Base-by-base conservation (phyloP, 129 eudicot genomes). In the Chrysanthemum lavandulifolium region DNA sequence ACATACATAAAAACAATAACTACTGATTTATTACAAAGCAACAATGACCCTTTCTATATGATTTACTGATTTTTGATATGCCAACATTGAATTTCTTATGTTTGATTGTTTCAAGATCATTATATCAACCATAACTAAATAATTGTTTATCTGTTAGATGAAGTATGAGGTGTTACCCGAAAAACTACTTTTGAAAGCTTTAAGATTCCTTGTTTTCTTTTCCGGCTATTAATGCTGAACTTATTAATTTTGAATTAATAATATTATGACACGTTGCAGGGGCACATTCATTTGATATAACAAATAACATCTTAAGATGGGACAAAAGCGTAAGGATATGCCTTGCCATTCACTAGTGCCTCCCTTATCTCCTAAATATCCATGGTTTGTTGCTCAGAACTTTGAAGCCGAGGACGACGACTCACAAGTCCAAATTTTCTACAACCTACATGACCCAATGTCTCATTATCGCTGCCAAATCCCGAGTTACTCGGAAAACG, bases 351-450 rank as follows among this genome's bases (percentile, higher is more conserved):
- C 56, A 2, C 40, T 36, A 53, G 19, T 53, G 58, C 58, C 58
- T 13, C 58, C 58, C 58, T 53, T 53, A 53, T 53, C 58, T 53
- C 58, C 58, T 12, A 53, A 53, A 12, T 5, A 14, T 53, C 16
- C 19, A 14, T 53, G 58, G 58, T 12, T 14, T 53, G 58, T 53
- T 53, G 58, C 58, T 53, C 58, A 53, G 58, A 53, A 53, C 58
- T 53, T 6, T 5, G 19, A 53, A 12, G 6, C 4, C n/a, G 58
- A 53, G 16, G 58, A 53, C 4, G 19, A 53, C 6, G 58, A 14
- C 15, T 6, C 45, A 36, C 9, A 36, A 36, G 58, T 4, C 16
- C 16, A 12, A 12, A 12, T 12, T 53, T 53, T 53, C 58, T 53
- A 14, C 58, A 53, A 53, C 58, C 16, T 14, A 53, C 58, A 53